phyloP scores from a whole-genome alignment of 495 filamentous ascomycete genomes.

The Hypoxylon lenormandii region DNA sequence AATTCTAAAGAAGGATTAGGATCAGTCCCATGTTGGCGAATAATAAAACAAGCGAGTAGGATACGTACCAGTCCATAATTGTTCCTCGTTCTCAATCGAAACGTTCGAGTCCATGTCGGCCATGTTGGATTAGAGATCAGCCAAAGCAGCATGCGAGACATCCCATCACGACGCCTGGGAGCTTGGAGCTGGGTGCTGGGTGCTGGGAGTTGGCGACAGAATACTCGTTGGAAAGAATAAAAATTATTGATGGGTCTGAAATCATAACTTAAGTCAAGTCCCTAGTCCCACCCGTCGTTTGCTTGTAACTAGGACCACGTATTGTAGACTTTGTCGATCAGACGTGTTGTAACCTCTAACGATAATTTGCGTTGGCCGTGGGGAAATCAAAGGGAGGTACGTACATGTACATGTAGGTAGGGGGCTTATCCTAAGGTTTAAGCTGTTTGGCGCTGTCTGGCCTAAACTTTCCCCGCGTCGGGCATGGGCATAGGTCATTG shows the following conservation, averaged over 20 bases:
- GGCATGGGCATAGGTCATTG: conserved; percentile 24
- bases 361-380: conserved; percentile 23
- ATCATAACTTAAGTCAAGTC: conserved; percentile 1
- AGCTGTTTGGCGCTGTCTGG: conserved; percentile 24
- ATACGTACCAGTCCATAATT: conserved; percentile 89
- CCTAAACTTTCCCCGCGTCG: conserved; percentile 31
- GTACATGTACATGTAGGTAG: no score
- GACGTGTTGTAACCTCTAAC: conserved; percentile 11
- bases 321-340: conserved; percentile 9
- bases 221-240: conserved; percentile 13
- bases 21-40: not conserved
- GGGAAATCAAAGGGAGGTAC: conserved; percentile 10
- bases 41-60: not conserved
- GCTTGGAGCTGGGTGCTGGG: no score
- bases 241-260: not conserved
- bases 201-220: conserved; percentile 5
- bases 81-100: conserved; percentile 82
- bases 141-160: conserved; percentile 27
- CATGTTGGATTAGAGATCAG: conserved; percentile 54
- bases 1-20: conserved; percentile 69
- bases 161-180: conserved; percentile 34
- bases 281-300: not conserved
- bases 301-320: not conserved
- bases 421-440: conserved; percentile 13
- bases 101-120: conserved; percentile 74